phyloP scores from a whole-genome alignment of 31 red algal genomes.

The Asparagopsis taxiformis region DNA sequence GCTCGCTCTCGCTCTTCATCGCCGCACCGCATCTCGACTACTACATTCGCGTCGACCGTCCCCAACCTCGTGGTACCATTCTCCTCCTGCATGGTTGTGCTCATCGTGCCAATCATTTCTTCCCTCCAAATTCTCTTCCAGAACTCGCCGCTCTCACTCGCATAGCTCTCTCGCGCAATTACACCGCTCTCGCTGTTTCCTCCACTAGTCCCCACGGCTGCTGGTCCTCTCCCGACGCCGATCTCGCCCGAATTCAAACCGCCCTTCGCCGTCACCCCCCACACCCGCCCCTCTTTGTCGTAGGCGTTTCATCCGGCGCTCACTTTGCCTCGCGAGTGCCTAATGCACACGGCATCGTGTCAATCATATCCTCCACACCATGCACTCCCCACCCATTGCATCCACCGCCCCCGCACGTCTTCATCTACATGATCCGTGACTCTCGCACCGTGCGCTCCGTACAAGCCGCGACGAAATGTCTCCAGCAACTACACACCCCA shows the following conservation, averaged over 20 bases:
- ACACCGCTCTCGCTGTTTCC: constrained; percentile 37
- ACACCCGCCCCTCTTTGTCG: constrained; percentile 10
- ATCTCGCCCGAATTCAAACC: constrained; percentile 29
- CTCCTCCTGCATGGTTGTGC: constrained; percentile 40
- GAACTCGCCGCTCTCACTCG: constrained; percentile 10
- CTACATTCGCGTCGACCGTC: no score
- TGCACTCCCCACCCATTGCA: no score
- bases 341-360: constrained; percentile 9
- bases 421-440: no score
- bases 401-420: no score
- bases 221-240: neutral
- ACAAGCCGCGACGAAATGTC: no score
- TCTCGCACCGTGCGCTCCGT: no score
- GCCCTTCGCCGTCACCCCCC: constrained; percentile 14
- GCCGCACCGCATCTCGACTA: no score
- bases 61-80: constrained; percentile 22
- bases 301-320: constrained; percentile 47
- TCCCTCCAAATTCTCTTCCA: constrained; percentile 21
- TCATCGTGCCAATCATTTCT: constrained; percentile 39
- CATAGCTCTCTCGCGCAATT: constrained; percentile 8
- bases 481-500: no score
- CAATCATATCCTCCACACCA: constrained; percentile 41
- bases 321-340: constrained; percentile 32
- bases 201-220: constrained; percentile 30
- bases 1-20: no score